phyloP scores from a whole-genome alignment of 306 rosid genomes.

The Vigna hirtella region DNA sequence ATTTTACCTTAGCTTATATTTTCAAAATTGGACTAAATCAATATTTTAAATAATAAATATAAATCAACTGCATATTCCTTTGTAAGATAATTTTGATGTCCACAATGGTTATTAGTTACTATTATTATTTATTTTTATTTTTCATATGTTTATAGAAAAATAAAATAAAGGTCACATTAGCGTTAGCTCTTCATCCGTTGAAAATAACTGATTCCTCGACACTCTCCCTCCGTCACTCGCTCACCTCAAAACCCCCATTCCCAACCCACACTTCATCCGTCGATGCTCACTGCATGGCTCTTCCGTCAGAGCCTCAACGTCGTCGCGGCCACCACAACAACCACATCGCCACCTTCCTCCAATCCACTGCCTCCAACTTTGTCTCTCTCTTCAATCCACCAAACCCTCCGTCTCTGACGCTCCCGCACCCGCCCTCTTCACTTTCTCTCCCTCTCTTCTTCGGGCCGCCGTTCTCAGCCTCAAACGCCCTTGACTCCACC shows the following conservation, averaged over 20 bases:
- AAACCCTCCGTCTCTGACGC: slow-evolving; percentile 42
- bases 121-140: too few species aligned
- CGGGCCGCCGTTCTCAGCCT: slow-evolving; percentile 45
- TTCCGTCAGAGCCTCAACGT: slow-evolving; percentile 55
- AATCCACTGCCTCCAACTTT: slow-evolving; percentile 68
- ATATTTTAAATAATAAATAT: too few species aligned
- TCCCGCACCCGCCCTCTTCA: slow-evolving; percentile 10
- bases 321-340: slow-evolving; percentile 48
- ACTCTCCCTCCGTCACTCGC: slow-evolving; percentile 3
- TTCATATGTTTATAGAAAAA: too few species aligned
- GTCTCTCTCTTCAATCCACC: slow-evolving; percentile 59
- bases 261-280: background rate
- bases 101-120: too few species aligned
- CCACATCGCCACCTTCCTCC: slow-evolving; percentile 61
- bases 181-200: background rate
- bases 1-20: too few species aligned
- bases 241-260: slow-evolving; percentile 1
- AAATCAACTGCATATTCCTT: too few species aligned
- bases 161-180: background rate
- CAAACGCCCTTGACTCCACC: slow-evolving; percentile 39
- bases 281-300: slow-evolving; percentile 61
- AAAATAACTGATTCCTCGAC: background rate
- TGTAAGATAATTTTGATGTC: too few species aligned
- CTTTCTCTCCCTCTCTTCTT: slow-evolving; percentile 59
- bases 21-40: too few species aligned